A percentile compares a stretch with the other conserved stretches of the same genome.
These are phyloP conservation scores for Hypomontagnella submonticulosa DNA, from an alignment of 495 filamentous ascomycete species.

Conservation along the genomic window DNA sequence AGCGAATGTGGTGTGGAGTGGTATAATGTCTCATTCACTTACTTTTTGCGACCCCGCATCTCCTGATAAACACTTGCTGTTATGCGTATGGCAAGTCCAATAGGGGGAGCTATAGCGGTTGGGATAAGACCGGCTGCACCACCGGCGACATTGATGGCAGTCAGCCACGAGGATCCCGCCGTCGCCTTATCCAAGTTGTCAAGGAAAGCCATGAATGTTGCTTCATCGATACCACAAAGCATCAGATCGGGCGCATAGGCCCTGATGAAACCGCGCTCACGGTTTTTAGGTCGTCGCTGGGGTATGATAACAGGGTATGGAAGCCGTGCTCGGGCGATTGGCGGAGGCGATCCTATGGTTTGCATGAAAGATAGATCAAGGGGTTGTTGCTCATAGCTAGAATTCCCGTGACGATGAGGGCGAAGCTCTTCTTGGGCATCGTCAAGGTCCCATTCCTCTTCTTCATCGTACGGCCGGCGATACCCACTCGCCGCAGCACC, in stretches of 20 bases:
- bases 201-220: constrained; percentile 55
- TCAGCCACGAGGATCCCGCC: constrained; percentile 50
- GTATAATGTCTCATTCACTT: neutral
- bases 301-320: constrained; percentile 31
- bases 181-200: constrained; percentile 50
- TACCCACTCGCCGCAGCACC: neutral
- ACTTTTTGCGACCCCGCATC: constrained; percentile 51
- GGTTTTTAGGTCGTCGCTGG: constrained; percentile 44
- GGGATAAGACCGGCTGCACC: constrained; percentile 55
- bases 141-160: constrained; percentile 59
- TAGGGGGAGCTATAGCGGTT: constrained; percentile 54
- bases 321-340: constrained; percentile 1
- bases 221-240: constrained; percentile 52
- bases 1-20: neutral
- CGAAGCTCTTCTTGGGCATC: constrained; percentile 19
- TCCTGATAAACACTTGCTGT: constrained; percentile 58
- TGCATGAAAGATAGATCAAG: neutral
- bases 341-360: neutral
- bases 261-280: constrained; percentile 51
- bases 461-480: constrained; percentile 2
- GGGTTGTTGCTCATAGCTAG: neutral
- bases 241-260: constrained; percentile 56
- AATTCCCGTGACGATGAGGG: neutral
- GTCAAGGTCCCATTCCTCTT: constrained; percentile 19
- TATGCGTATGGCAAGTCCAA: constrained; percentile 55